Evolutionary conservation across 148 eudicot genomes (phyloP).

Genomic region (Beta vulgaris): DNA sequence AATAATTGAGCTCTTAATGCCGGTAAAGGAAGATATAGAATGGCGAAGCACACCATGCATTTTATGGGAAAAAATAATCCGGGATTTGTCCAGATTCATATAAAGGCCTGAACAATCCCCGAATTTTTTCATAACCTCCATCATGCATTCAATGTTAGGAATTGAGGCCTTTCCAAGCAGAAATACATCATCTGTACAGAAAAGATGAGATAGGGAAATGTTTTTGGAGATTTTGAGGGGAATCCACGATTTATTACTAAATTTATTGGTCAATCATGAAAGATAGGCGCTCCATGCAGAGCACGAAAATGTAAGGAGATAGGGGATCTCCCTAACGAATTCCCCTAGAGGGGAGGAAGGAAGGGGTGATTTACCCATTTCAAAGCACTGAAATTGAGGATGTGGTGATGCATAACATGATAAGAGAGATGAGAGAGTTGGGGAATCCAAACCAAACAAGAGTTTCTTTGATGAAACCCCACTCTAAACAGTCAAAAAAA

Average conservation of each 20-base stretch:
- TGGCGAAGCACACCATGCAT: too few species aligned
- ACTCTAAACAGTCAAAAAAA: background rate
- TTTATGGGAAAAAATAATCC: background rate
- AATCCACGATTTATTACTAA: background rate
- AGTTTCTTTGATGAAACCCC: background rate
- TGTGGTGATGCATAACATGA: background rate
- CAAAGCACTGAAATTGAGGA: background rate
- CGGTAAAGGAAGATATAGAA: background rate
- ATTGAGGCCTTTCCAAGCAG: background rate
- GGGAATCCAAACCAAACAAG: background rate
- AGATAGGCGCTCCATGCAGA: background rate
- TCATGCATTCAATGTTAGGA: rapidly evolving
- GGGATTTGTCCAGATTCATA: background rate
- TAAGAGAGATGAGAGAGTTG: background rate
- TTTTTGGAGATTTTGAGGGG: background rate
- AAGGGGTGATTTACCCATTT: background rate
- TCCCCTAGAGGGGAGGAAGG: background rate
- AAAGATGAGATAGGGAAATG: background rate
- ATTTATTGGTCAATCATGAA: background rate
- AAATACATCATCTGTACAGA: background rate
- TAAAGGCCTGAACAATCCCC: background rate
- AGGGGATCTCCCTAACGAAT: background rate
- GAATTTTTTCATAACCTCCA: background rate
- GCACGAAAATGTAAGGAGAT: background rate
- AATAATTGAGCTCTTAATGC: too few species aligned